phyloP scores from a whole-genome alignment of 2,329 filamentous ascomycete genomes.

The Claviceps fusiformis region DNA sequence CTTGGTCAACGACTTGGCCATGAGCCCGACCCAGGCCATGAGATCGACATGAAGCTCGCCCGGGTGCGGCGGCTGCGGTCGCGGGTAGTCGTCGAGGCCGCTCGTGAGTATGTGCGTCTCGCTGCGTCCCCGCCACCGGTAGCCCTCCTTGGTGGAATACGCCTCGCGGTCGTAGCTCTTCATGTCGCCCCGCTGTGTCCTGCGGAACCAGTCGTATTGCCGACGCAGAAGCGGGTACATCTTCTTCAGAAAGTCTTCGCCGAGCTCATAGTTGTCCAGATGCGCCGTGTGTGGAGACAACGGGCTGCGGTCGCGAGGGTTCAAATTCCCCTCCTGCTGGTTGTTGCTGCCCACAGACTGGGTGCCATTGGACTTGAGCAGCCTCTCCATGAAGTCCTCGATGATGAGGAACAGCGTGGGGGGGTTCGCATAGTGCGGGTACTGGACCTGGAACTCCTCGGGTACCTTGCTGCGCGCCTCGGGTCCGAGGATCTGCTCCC shows the following conservation, averaged over 20 bases:
- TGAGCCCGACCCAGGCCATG: constrained; percentile 94
- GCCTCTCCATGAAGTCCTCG: constrained; percentile 69
- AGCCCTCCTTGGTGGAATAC: constrained; percentile 80
- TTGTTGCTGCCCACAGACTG: neutral
- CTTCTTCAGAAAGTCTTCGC: constrained; percentile 56
- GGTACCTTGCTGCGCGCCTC: constrained; percentile 95
- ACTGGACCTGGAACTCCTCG: constrained; percentile 82
- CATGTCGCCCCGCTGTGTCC: constrained; percentile 80
- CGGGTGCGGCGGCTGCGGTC: constrained; percentile 83
- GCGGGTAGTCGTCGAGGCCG: constrained; percentile 91
- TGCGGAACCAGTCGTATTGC: constrained; percentile 91
- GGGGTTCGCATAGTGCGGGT: constrained; percentile 94
- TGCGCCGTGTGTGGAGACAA: constrained; percentile 45
- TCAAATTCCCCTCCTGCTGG: constrained; percentile 28
- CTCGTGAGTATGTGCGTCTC: constrained; percentile 80
- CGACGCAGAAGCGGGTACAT: constrained; percentile 79
- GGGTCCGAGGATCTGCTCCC: constrained; percentile 83
- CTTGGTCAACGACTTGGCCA: constrained; percentile 72
- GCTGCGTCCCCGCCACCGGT: constrained; percentile 87
- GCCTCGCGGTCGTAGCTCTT: constrained; percentile 83
- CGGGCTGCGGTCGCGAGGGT: constrained; percentile 21
- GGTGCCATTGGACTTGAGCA: constrained; percentile 42
- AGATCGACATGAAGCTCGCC: constrained; percentile 92
- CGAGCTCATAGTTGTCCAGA: constrained; percentile 52
- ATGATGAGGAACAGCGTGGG: constrained; percentile 87